phyloP scores from a whole-genome alignment of 768 basidiomycete genomes.

The Lactarius trivialis region DNA sequence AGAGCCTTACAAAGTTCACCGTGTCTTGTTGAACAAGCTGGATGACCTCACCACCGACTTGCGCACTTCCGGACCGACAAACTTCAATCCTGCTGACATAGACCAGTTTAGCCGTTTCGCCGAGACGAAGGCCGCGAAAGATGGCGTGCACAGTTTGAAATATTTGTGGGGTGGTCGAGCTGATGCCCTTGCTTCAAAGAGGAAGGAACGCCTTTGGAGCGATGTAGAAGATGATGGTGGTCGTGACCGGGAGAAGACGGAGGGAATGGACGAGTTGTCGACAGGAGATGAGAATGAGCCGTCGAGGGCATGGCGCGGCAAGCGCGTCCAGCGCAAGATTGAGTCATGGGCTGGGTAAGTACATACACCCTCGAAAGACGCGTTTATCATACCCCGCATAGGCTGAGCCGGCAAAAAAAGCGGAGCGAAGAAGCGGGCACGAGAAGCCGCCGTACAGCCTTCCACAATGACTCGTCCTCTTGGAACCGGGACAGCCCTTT shows the following conservation, averaged over 20 bases:
- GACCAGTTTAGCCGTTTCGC: conserved; percentile 43
- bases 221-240: conserved; percentile 36
- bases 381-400: conserved; percentile 1
- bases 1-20: conserved; percentile 56
- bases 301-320: conserved; percentile 27
- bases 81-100: conserved; percentile 39
- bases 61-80: conserved; percentile 25
- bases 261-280: conserved; percentile 26
- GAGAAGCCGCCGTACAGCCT: conserved; percentile 19
- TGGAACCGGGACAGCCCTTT: conserved; percentile 23
- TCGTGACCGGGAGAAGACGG: conserved; percentile 30
- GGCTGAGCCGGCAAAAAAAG: conserved; percentile 31
- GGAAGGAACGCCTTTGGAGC: conserved; percentile 33
- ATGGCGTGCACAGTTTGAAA: conserved; percentile 30
- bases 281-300: conserved; percentile 29
- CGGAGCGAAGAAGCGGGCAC: conserved; percentile 29
- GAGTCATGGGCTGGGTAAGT: conserved; percentile 46
- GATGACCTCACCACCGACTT: conserved; percentile 44
- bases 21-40: conserved; percentile 53
- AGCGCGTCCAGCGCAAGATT: conserved; percentile 41
- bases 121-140: conserved; percentile 30
- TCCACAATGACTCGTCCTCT: conserved; percentile 21
- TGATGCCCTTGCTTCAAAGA: conserved; percentile 28
- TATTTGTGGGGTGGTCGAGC: conserved; percentile 34
- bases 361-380: not conserved